Evolutionary conservation across 75 land plant genomes (phyloP).

Genomic region (Selaginella tamariscina): DNA sequence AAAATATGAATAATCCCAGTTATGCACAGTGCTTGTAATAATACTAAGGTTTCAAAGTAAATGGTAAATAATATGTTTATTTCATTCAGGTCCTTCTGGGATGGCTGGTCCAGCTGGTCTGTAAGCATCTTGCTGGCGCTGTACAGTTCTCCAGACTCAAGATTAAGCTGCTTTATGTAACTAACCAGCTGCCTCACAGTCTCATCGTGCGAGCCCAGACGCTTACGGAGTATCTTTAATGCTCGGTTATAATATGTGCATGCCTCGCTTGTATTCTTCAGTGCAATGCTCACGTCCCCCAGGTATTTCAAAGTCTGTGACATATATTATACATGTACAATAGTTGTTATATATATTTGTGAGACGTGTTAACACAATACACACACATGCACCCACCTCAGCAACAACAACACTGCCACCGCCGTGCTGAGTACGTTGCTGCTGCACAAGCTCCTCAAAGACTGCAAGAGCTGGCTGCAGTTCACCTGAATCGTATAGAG

Average conservation of each 20-base stretch:
- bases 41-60: too few species aligned
- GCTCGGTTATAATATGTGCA: slow-evolving; percentile 15
- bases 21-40: too few species aligned
- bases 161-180: slow-evolving; percentile 16
- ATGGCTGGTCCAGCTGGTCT: background rate
- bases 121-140: background rate
- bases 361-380: too few species aligned
- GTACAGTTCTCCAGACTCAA: background rate
- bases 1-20: too few species aligned
- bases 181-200: slow-evolving; percentile 18
- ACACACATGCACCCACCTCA: too few species aligned
- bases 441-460: slow-evolving; percentile 21
- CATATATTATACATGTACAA: too few species aligned
- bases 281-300: slow-evolving; percentile 18
- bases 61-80: too few species aligned
- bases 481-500: slow-evolving; percentile 17
- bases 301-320: slow-evolving; percentile 21
- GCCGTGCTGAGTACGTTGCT: slow-evolving; percentile 20
- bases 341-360: too few species aligned
- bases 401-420: slow-evolving; percentile 23
- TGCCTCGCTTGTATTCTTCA: slow-evolving; percentile 15
- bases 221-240: slow-evolving; percentile 2
- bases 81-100: background rate
- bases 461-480: slow-evolving; percentile 8
- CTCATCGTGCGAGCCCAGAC: slow-evolving; percentile 10